A percentile compares a stretch with the other conserved stretches of the same genome.
Conservation (phyloP, 2,329 filamentous ascomycete species). For the Didymella keratinophila region DNA sequence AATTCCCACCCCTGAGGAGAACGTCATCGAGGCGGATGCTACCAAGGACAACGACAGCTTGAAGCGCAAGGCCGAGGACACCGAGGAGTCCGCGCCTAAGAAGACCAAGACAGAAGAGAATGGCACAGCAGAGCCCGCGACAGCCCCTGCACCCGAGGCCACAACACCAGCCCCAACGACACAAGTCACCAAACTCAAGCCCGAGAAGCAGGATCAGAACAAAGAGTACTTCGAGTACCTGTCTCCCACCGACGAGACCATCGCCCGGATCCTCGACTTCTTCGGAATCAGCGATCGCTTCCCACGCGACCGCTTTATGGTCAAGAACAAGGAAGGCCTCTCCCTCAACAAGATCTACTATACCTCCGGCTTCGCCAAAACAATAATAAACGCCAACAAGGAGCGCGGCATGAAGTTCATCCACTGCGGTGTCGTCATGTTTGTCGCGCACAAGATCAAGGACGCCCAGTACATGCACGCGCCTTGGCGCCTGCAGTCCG, state of each 20-base stretch:
- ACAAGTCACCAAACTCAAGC: slow-evolving; percentile 48
- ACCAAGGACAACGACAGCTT: slow-evolving; percentile 31
- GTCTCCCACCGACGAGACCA: slow-evolving; percentile 74
- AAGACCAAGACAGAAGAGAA: slow-evolving; percentile 45
- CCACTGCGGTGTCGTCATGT: slow-evolving; percentile 98
- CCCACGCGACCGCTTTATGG: slow-evolving; percentile 91
- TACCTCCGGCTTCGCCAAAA: slow-evolving; percentile 81
- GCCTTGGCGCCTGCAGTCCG: slow-evolving; percentile 93
- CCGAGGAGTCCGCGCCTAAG: slow-evolving; percentile 42
- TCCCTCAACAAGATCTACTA: slow-evolving; percentile 97
- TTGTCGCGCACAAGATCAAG: slow-evolving; percentile 72
- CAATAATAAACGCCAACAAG: slow-evolving; percentile 87
- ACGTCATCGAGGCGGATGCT: slow-evolving; percentile 34
- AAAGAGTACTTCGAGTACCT: slow-evolving; percentile 98
- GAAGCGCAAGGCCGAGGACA: slow-evolving; percentile 54
- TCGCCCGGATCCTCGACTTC: slow-evolving; percentile 80
- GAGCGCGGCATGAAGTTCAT: slow-evolving; percentile 93
- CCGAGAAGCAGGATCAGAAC: slow-evolving; percentile 57
- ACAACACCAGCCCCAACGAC: slow-evolving; percentile 21
- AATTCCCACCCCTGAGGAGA: slow-evolving; percentile 36
- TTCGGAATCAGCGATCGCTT: slow-evolving; percentile 86
- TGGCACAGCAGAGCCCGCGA: slow-evolving; percentile 15
- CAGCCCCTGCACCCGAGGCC: slow-evolving; percentile 27
- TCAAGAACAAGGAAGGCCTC: slow-evolving; percentile 87
- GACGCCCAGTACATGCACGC: slow-evolving; percentile 94